Evolutionary conservation across 805 yeast genomes (phyloP).

Genomic region (Candida boleticola): DNA sequence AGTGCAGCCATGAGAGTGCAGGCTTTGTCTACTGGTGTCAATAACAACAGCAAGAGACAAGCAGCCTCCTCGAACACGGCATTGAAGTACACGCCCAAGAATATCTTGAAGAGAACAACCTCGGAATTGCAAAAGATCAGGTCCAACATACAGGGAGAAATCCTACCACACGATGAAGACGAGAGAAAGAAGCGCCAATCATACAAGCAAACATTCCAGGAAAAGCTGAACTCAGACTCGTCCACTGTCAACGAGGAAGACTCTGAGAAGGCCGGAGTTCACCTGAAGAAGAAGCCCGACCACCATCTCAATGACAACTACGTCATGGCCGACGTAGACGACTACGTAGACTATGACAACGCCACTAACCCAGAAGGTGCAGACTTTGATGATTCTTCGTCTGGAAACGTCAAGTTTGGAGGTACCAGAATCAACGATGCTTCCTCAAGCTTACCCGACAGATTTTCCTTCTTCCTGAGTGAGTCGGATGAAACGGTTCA

Average conservation of each 20-base stretch:
- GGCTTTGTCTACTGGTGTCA: slow-evolving; percentile 10
- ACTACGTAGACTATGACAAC: neutral
- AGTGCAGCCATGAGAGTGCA: slow-evolving; percentile 14
- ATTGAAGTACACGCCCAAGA: slow-evolving; percentile 58
- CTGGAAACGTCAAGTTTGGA: slow-evolving; percentile 41
- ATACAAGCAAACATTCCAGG: too few species aligned
- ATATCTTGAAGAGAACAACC: slow-evolving; percentile 20
- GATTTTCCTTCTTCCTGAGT: slow-evolving; percentile 81
- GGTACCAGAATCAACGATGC: slow-evolving; percentile 32
- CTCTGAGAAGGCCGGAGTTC: slow-evolving; percentile 13
- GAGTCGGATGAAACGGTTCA: slow-evolving; percentile 85
- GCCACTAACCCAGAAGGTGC: neutral
- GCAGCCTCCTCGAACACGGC: slow-evolving; percentile 35
- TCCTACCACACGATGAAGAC: slow-evolving; percentile 7
- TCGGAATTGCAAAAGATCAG: neutral
- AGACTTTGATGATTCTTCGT: slow-evolving; percentile 17
- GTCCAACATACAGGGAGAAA: neutral
- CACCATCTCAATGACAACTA: neutral
- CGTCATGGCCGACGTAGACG: neutral
- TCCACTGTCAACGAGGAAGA: slow-evolving; percentile 19
- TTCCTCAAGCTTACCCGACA: slow-evolving; percentile 50
- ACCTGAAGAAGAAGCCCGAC: neutral
- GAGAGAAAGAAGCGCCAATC: slow-evolving; percentile 2
- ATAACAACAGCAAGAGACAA: slow-evolving; percentile 7
- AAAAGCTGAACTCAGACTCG: slow-evolving; percentile 18